These are phyloP conservation scores for Candida khao-thaluensis DNA, from an alignment of 805 yeast species.

Conservation along the genomic window DNA sequence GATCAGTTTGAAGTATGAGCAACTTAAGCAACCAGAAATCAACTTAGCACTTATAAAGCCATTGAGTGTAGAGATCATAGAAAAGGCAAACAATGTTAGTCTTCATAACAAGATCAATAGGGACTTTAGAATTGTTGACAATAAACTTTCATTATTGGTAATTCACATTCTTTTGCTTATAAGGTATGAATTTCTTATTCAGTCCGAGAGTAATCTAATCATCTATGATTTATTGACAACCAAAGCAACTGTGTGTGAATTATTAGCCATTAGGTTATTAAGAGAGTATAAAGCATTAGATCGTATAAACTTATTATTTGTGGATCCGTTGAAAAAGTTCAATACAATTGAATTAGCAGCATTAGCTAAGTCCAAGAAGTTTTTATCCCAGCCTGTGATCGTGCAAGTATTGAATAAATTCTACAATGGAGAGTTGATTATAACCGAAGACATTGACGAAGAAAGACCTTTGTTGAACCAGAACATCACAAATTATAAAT, in stretches of 20 bases:
- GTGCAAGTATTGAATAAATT: slow-evolving; percentile 46
- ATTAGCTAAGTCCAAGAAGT: slow-evolving; percentile 50
- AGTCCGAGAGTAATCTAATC: slow-evolving; percentile 38
- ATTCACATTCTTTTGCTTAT: slow-evolving; percentile 34
- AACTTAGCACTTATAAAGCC: slow-evolving; percentile 49
- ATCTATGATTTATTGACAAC: slow-evolving; percentile 39
- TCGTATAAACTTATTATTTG: slow-evolving; percentile 46
- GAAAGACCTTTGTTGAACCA: slow-evolving; percentile 15
- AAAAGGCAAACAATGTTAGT: slow-evolving; percentile 37
- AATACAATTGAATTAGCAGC: slow-evolving; percentile 53
- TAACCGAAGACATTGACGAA: slow-evolving; percentile 21
- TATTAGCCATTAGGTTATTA: slow-evolving; percentile 50
- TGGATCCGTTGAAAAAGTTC: slow-evolving; percentile 45
- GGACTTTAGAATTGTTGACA: slow-evolving; percentile 22
- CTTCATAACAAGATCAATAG: slow-evolving; percentile 33
- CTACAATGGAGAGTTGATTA: slow-evolving; percentile 51
- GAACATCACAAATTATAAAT: slow-evolving; percentile 30
- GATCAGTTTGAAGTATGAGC: slow-evolving; percentile 49
- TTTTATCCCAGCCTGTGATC: slow-evolving; percentile 52
- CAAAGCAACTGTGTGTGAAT: slow-evolving; percentile 51
- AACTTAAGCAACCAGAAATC: slow-evolving; percentile 50
- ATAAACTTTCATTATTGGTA: slow-evolving; percentile 23
- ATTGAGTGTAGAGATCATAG: slow-evolving; percentile 37
- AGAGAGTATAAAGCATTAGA: slow-evolving; percentile 44
- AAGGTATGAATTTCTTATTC: slow-evolving; percentile 39